Conservation (phyloP, 768 basidiomycete genomes). For the Phallus indusiatus region DNA sequence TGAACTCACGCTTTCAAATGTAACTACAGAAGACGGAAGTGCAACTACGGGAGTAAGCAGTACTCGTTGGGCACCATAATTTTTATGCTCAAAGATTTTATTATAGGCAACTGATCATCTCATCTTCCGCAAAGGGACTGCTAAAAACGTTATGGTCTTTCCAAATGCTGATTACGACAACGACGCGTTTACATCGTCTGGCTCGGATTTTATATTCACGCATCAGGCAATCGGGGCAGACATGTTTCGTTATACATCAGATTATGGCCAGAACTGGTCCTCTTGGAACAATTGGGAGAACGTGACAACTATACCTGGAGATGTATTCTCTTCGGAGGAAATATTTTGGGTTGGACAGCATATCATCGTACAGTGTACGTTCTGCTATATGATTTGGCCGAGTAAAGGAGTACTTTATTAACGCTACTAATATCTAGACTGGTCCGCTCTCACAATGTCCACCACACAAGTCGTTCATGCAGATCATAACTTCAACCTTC, state of each 20-base stretch:
- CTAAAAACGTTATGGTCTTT: conserved; percentile 80
- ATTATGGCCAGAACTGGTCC: conserved; percentile 82
- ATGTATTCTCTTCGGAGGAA: conserved; percentile 36
- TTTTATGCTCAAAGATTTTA: conserved; percentile 5
- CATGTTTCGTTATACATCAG: conserved; percentile 75
- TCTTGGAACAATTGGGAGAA: conserved; percentile 74
- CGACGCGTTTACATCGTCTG: conserved; percentile 22
- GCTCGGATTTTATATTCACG: conserved; percentile 59
- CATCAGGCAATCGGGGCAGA: conserved; percentile 85
- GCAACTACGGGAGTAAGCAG: conserved; percentile 49
- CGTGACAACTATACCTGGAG: conserved; percentile 50
- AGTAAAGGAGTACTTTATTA: not conserved
- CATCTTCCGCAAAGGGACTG: conserved; percentile 67
- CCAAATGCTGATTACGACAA: conserved; percentile 71
- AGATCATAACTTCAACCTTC: conserved; percentile 43
- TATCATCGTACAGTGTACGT: conserved; percentile 81
- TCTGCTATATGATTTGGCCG: not conserved
- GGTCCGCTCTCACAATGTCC: conserved; percentile 59
- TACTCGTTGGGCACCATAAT: conserved; percentile 3
- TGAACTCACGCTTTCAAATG: conserved; percentile 56
- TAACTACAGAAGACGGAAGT: conserved; percentile 31
- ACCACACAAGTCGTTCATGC: conserved; percentile 66
- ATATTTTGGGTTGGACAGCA: conserved; percentile 78
- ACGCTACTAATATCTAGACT: conserved; percentile 42
- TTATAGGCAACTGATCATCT: conserved; percentile 62